Evolutionary conservation across 2,329 filamentous ascomycete species (phyloP), one percentile per base, ranked within the genome.

Genomic region (Ceratocystis ficicola): DNA sequence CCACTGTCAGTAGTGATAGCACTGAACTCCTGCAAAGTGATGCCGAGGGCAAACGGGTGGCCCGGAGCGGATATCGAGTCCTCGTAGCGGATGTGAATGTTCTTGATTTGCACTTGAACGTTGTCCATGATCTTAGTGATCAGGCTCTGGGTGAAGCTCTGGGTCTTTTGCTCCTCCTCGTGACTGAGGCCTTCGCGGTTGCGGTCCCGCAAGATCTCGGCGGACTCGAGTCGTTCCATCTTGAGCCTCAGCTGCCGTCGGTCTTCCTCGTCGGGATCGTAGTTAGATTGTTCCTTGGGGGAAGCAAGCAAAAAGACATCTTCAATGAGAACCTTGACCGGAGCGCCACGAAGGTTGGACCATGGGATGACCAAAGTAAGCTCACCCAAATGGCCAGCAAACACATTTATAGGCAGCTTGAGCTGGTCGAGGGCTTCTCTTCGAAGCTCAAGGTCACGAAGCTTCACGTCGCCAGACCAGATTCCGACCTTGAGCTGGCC

Each of bases 71-170:
- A 95, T 71, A 99, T 90, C 15, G 93, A 92, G 76, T 99, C 94
- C 76, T 99, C 94, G 76, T 99, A 99, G 71, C 94, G 89, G 69
- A 99, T 84, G 75, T 99, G 94, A 68, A 99, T 96, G 74, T 97
- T 99, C 80, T 96, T 97, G 75, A 99, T 86, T 28, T 89, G 94
- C 71, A 99, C 90, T 75, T 99, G 94, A 50, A 99, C 81, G 73
- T 99, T 99, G 80, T 99, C 94, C 73, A 97, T 90, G 72, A 99
- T 95, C 71, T 96, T 96, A 46, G 93, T 96, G 61, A 93, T 86
- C 70, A 99, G 77, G 74, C 92, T 97, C 71, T 95, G 87, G 3
- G 92, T 96, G 73, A 99, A 99, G 75, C 90, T 96, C 79, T 99
- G 93, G 74, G 89, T 96, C 77, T 95, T 95, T 76, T 96, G 88